phyloP scores from a whole-genome alignment of 345 rosid species.

The Citropsis articulata region DNA sequence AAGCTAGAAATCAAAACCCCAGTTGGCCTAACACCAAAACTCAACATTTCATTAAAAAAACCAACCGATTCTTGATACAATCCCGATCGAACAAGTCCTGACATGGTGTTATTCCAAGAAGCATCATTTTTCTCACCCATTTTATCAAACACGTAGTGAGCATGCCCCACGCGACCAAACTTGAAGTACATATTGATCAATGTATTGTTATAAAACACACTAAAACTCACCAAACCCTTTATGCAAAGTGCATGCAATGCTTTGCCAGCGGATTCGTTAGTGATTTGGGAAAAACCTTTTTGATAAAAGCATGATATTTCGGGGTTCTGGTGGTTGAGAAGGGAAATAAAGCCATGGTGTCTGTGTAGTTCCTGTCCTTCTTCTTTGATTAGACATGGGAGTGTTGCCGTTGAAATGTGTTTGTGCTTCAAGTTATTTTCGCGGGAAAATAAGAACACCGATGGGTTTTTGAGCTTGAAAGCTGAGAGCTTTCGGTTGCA shows the following conservation, averaged over 20 bases:
- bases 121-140: constrained; percentile 62
- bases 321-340: constrained; percentile 56
- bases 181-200: constrained; percentile 64
- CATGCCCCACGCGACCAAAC: constrained; percentile 39
- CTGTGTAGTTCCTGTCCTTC: constrained; percentile 13
- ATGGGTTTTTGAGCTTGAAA: constrained; percentile 13
- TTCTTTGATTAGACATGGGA: constrained; percentile 27
- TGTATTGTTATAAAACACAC: constrained; percentile 56
- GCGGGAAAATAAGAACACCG: constrained; percentile 9
- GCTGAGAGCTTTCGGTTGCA: background rate
- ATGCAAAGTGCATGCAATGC: constrained; percentile 76
- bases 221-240: constrained; percentile 40
- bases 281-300: constrained; percentile 79
- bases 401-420: constrained; percentile 34
- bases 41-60: constrained; percentile 46
- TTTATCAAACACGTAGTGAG: constrained; percentile 72
- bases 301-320: constrained; percentile 58
- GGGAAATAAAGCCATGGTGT: constrained; percentile 28
- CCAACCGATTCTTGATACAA: constrained; percentile 38
- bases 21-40: constrained; percentile 44
- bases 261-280: constrained; percentile 44
- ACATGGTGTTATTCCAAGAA: constrained; percentile 86
- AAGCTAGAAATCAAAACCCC: constrained; percentile 70
- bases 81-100: constrained; percentile 61
- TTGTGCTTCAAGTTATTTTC: constrained; percentile 18